These are phyloP conservation scores for Geotrichum bryndzae DNA, from an alignment of 1,139 yeast species.

Conservation along the genomic window DNA sequence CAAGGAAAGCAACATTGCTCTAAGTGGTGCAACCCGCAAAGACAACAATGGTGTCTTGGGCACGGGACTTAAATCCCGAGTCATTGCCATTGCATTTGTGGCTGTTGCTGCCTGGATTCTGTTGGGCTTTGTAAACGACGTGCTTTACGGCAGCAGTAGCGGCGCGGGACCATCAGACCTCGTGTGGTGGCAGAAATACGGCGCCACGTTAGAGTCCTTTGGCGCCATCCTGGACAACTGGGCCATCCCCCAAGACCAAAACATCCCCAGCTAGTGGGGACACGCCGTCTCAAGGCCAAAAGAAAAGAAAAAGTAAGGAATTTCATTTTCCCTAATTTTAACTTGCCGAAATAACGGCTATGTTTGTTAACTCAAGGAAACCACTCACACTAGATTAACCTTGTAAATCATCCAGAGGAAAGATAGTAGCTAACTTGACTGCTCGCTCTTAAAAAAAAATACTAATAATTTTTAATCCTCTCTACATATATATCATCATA, in stretches of 20 bases:
- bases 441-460: too few relatives aligned
- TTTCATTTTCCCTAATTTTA: too few relatives aligned
- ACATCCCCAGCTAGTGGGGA: slow-evolving; percentile 5
- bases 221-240: slow-evolving; percentile 13
- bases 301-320: too few relatives aligned
- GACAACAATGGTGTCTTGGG: background rate
- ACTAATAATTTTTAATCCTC: too few relatives aligned
- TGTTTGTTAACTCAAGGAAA: too few relatives aligned
- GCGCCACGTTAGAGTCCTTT: slow-evolving; percentile 11
- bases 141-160: background rate
- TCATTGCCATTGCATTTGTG: background rate
- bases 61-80: background rate
- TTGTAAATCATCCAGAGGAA: too few relatives aligned
- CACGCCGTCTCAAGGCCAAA: too few relatives aligned
- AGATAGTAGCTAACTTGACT: too few relatives aligned
- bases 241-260: slow-evolving; percentile 14
- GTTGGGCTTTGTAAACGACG: background rate
- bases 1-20: background rate
- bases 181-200: slow-evolving; percentile 15
- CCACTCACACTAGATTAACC: too few relatives aligned
- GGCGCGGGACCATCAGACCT: background rate
- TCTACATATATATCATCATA: too few relatives aligned
- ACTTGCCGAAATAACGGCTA: too few relatives aligned
- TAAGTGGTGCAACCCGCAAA: background rate
- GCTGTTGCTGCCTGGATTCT: background rate